Conservation (phyloP, 768 basidiomycete species). For the Podaxis sp. region DNA sequence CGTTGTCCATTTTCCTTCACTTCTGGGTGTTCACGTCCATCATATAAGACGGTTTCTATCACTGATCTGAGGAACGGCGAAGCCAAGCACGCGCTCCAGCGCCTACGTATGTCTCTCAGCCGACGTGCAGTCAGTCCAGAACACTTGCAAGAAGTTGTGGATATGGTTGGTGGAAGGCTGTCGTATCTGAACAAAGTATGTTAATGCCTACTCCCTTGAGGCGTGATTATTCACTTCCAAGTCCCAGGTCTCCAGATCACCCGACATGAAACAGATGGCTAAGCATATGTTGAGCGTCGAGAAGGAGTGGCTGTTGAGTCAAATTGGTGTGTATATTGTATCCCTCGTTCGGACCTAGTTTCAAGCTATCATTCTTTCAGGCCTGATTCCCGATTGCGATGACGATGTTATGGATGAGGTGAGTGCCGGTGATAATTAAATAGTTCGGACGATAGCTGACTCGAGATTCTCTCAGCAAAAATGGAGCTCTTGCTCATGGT, state of each 20-base stretch:
- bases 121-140: conserved; percentile 25
- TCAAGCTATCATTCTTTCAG: conserved; percentile 21
- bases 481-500: conserved; percentile 82
- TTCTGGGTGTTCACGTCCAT: neutral
- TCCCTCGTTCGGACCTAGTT: neutral
- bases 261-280: conserved; percentile 65
- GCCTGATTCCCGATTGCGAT: conserved; percentile 76
- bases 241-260: conserved; percentile 48
- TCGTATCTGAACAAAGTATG: conserved; percentile 67
- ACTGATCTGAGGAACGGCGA: conserved; percentile 64
- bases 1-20: conserved; percentile 16
- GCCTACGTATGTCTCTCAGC: conserved; percentile 46
- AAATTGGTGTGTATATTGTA: conserved; percentile 49
- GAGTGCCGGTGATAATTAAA: conserved; percentile 19
- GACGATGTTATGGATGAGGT: conserved; percentile 92
- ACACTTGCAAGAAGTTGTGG: conserved; percentile 47
- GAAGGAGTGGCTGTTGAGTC: conserved; percentile 76
- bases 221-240: neutral
- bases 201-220: neutral
- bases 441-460: neutral
- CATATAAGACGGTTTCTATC: conserved; percentile 61
- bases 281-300: conserved; percentile 64
- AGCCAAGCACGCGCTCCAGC: conserved; percentile 53
- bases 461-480: conserved; percentile 50
- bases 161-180: conserved; percentile 74